Evolutionary conservation across 495 filamentous ascomycete species (phyloP).

Genomic region (Trichoderma parareesei): DNA sequence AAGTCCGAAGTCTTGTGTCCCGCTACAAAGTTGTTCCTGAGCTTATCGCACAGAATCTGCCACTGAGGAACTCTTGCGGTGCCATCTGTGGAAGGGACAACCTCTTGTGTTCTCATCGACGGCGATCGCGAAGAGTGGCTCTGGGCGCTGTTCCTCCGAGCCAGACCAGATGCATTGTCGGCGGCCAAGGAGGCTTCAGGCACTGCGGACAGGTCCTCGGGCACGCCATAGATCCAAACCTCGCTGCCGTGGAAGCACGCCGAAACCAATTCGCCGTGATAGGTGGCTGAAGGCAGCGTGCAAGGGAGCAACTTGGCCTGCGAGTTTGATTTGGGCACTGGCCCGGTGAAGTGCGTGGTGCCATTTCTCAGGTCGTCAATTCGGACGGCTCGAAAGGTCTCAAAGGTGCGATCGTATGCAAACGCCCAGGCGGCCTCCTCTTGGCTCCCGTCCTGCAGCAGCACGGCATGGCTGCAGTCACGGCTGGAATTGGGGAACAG

Average conservation of each 20-base stretch:
- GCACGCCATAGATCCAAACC: constrained; percentile 75
- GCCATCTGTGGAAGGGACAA: constrained; percentile 15
- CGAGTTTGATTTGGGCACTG: constrained; percentile 38
- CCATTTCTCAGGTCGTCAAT: constrained; percentile 68
- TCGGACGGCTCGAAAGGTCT: constrained; percentile 68
- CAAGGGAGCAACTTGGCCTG: constrained; percentile 48
- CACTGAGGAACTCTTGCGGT: constrained; percentile 49
- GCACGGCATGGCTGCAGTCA: constrained; percentile 67
- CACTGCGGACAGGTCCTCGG: constrained; percentile 58
- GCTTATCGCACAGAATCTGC: constrained; percentile 60
- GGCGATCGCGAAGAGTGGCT: constrained; percentile 6
- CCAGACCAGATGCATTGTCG: constrained; percentile 23
- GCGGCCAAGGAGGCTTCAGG: constrained; percentile 25
- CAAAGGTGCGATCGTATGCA: constrained; percentile 67
- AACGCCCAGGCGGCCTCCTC: constrained; percentile 72
- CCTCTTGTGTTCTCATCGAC: background rate
- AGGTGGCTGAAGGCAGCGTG: constrained; percentile 60
- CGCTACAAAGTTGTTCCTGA: constrained; percentile 54
- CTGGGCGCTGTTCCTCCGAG: constrained; percentile 33
- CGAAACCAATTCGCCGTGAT: constrained; percentile 64
- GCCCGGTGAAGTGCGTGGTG: constrained; percentile 74
- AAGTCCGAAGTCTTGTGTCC: constrained; percentile 51
- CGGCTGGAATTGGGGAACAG: constrained; percentile 71
- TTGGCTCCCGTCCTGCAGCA: constrained; percentile 61
- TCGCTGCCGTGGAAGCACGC: constrained; percentile 66